Evolutionary conservation across 2,329 filamentous ascomycete species (phyloP).

Genomic region (Trichoderma aggressivum): DNA sequence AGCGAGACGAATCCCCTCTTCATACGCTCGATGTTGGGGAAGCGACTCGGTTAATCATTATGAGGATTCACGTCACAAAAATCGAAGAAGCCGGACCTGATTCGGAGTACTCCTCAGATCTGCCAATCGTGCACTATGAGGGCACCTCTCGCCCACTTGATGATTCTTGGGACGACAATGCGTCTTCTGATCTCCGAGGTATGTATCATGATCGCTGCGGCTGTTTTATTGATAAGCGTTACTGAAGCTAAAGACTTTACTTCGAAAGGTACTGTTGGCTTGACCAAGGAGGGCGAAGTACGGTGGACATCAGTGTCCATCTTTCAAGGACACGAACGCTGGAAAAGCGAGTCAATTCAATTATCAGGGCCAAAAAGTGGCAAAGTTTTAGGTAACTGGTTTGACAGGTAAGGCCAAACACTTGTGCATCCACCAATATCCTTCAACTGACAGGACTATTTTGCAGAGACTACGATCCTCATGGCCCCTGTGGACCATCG

Average conservation of each 20-base stretch:
- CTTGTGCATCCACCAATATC: slow-evolving; percentile 17
- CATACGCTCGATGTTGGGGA: slow-evolving; percentile 59
- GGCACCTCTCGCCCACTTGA: slow-evolving; percentile 62
- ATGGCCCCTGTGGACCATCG: slow-evolving; percentile 70
- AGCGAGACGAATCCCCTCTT: slow-evolving; percentile 43
- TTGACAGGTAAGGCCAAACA: slow-evolving; percentile 56
- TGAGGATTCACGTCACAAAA: slow-evolving; percentile 61
- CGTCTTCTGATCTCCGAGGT: slow-evolving; percentile 64
- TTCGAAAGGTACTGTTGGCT: slow-evolving; percentile 54
- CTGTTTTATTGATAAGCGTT: not conserved
- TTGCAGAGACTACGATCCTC: slow-evolving; percentile 58
- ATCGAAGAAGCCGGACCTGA: slow-evolving; percentile 58
- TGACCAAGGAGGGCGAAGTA: slow-evolving; percentile 68
- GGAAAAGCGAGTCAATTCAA: slow-evolving; percentile 75
- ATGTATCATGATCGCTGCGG: slow-evolving; percentile 25
- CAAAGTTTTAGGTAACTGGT: slow-evolving; percentile 69
- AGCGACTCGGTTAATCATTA: slow-evolving; percentile 66
- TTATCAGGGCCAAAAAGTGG: slow-evolving; percentile 61
- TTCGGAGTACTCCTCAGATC: slow-evolving; percentile 53
- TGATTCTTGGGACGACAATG: slow-evolving; percentile 64
- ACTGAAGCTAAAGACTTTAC: slow-evolving; percentile 26
- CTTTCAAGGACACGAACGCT: slow-evolving; percentile 62
- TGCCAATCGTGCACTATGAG: slow-evolving; percentile 66
- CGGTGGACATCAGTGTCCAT: slow-evolving; percentile 70
- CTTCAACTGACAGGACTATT: not conserved